Base-by-base conservation (phyloP, 495 filamentous ascomycete genomes). In the Penicillium malachiteum region DNA sequence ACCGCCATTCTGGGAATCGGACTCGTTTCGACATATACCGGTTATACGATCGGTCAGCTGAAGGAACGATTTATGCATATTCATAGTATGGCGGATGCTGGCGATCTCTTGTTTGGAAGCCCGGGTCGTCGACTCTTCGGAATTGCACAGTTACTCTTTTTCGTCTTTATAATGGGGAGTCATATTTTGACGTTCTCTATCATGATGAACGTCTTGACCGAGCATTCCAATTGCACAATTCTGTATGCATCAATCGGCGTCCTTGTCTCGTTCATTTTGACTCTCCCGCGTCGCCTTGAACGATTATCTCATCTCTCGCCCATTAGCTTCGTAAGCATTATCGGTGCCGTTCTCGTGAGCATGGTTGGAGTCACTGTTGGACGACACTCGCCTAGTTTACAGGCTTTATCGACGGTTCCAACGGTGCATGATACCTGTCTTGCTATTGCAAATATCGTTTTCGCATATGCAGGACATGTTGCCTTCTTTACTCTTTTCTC, bases 151-250 rank as follows among this genome's bases (percentile, higher is more conserved):
- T 67, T 80, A 11, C 50, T 87, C 40, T 84, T 89, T 62, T 77
- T 90, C 40, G 59, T 86, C 31, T 88, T 91, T 72, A 80, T 87
- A 47, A 85, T 88, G 72, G 87, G 78, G n/a, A 86, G 84, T 17
- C 89, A 92, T 62, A 76, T 89, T 47, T 71, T 90, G 44, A 86
- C 85, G 0, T 89, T 88, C 61, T 80, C 78, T 11, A 87, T 91
- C 65, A 85, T 85, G 73, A 80, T 90, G 70, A 84, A 85, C 44
- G 80, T 77, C 34, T 63, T 91, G 32, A 82, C 84, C 0, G 68
- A 81, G 1, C 78, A 88, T 62, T 79, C 70, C 2, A 64, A 74
- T 3, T 92, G 89, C 63, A 84, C 83, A 3, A 78, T 90, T 41
- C 69, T 81, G 0, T 91, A 86, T 59, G 77, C 76, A 14, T 61